Base-by-base conservation (phyloP, 352 stramenopile species). In the Phytophthora multivora region DNA sequence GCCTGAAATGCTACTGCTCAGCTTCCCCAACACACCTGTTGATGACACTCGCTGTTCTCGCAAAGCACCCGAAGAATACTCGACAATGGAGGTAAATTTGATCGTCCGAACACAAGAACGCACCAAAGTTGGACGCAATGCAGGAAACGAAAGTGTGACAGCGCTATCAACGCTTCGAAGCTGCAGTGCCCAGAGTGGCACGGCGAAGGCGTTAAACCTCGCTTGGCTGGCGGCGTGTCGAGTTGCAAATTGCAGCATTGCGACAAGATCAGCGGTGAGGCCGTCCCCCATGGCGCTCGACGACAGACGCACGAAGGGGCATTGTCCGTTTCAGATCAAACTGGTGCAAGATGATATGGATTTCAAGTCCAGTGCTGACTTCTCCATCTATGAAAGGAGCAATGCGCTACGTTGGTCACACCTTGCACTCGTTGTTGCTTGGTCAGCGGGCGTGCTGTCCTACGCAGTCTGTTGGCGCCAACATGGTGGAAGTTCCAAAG, bases 281-380 rank as follows among this genome's bases (percentile, higher is more conserved):
- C 47, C 46, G 38, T 63, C 63, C 45, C 21, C 38, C 51, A 46
- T 58, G 41, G 7, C n/a, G 33, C 28, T 31, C 8, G 41, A 26
- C 26, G 59, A 63, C 38, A 19, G 30, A 16, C 46, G 19, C 21
- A 39, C 23, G 61, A 62, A 57, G 15, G 15, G 51, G 36, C 59
- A 68, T 13, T 15, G 9, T 8, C 43, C 25, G 51, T 68, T 69
- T 68, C 38, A 18, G 16, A 51, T 66, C 5, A 19, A 33, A 7
- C 43, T 67, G 43, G 28, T 69, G 58, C 48, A 69, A 65, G 64
- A 52, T 73, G 47, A 73, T 69, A 61, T 48, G 23, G 42, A 51
- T 52, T 60, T 69, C 56, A 61, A 36, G 21, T 9, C 28, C 43
- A 6, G n/a, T 53, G 51, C 33, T 55, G 52, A 57, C 50, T 60